Conservation (phyloP, 2,329 filamentous ascomycete species). For the Alternaria triticina region DNA sequence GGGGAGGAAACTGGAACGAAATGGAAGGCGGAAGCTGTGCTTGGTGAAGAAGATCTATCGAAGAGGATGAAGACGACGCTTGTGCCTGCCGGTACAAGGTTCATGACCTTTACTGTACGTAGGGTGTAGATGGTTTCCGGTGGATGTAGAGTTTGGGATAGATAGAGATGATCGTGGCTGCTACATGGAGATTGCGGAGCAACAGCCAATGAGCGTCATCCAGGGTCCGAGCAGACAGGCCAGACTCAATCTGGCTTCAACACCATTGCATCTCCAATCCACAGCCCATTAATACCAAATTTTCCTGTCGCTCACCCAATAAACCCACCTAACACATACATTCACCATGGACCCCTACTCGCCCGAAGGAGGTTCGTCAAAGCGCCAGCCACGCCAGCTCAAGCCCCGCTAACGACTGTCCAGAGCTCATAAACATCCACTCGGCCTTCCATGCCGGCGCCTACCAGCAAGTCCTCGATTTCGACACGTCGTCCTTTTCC, state of each 20-base stretch:
- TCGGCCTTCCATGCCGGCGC: slow-evolving; percentile 77
- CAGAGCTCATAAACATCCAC: slow-evolving; percentile 72
- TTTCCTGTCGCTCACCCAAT: slow-evolving; percentile 1
- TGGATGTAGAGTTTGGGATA: background rate
- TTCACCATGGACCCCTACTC: slow-evolving; percentile 64
- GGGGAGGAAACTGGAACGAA: slow-evolving; percentile 46
- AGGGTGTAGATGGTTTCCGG: slow-evolving; percentile 14
- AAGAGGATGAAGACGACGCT: slow-evolving; percentile 25
- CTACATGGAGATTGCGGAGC: background rate
- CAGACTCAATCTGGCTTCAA: slow-evolving; percentile 45
- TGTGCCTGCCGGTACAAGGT: slow-evolving; percentile 32
- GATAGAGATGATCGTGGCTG: background rate
- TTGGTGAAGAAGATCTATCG: slow-evolving; percentile 32
- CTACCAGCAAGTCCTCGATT: slow-evolving; percentile 85
- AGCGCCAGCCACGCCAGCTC: background rate
- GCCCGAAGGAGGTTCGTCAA: slow-evolving; percentile 63
- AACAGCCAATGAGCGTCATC: slow-evolving; percentile 27
- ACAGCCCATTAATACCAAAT: slow-evolving; percentile 9
- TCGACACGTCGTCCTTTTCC: slow-evolving; percentile 80
- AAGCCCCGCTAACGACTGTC: slow-evolving; percentile 19
- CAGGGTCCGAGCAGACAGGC: slow-evolving; percentile 35
- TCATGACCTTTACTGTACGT: slow-evolving; percentile 36
- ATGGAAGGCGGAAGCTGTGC: slow-evolving; percentile 43
- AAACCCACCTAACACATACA: background rate
- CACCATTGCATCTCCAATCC: slow-evolving; percentile 16